These are phyloP conservation scores for Chlorella sorokiniana DNA, from an alignment of 139 green algal genomes.

Conservation along the genomic window DNA sequence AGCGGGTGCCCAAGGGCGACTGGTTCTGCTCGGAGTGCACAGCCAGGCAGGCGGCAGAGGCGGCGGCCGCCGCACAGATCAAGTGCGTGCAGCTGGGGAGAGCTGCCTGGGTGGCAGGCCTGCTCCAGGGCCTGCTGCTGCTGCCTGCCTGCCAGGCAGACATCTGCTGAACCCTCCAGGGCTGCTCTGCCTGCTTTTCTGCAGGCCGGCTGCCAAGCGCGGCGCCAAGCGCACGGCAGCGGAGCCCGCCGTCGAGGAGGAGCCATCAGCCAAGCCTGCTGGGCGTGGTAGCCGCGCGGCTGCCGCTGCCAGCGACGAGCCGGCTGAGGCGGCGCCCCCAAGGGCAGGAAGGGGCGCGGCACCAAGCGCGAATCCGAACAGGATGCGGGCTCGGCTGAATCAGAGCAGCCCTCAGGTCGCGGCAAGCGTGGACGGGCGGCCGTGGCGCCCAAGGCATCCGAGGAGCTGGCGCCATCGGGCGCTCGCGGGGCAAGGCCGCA, in stretches of 20 bases:
- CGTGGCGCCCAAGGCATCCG: background rate
- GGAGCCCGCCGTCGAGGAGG: background rate
- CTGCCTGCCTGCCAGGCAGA: background rate
- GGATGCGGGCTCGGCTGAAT: background rate
- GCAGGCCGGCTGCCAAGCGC: constrained; percentile 31
- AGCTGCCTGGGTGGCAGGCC: background rate
- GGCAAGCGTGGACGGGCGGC: constrained; percentile 12
- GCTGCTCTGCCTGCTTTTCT: background rate
- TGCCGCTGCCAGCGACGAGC: background rate
- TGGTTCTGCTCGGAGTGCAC: constrained; percentile 48
- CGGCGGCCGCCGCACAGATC: constrained; percentile 1
- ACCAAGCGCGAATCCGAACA: constrained; percentile 1
- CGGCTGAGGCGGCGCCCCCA: constrained; percentile 5
- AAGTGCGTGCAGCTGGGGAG: constrained; percentile 4
- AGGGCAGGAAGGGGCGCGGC: background rate
- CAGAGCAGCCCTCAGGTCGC: background rate
- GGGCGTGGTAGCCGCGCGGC: constrained; percentile 4
- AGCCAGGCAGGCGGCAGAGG: constrained; percentile 24
- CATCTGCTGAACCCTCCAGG: background rate
- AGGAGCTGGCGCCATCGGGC: constrained; percentile 9
- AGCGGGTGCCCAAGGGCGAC: constrained; percentile 47
- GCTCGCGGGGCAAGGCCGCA: constrained; percentile 18
- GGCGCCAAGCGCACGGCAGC: constrained; percentile 9
- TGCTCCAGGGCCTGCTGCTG: background rate
- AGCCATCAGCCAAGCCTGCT: constrained; percentile 9